These are phyloP conservation scores for Sistotremastrum suecicum DNA, from an alignment of 768 basidiomycete genomes.

Conservation along the genomic window DNA sequence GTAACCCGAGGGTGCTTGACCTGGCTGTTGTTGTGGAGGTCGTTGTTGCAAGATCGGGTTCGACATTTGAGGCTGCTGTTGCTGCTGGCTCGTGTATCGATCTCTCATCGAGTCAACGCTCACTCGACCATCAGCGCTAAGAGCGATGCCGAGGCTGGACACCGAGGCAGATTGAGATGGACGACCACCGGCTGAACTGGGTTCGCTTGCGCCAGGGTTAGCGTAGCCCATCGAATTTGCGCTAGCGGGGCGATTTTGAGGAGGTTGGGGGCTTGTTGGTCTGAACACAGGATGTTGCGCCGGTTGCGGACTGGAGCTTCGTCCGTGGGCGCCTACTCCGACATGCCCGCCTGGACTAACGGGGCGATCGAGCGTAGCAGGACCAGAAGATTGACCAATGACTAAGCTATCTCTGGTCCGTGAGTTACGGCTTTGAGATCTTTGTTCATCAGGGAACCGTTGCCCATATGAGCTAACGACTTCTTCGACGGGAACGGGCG, in stretches of 20 bases:
- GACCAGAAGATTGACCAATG: constrained; percentile 16
- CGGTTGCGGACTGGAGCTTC: constrained; percentile 49
- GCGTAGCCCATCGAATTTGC: constrained; percentile 3
- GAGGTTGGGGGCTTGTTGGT: constrained; percentile 1
- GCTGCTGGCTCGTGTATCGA: constrained; percentile 18
- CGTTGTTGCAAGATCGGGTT: constrained; percentile 5
- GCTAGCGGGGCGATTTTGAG: constrained; percentile 8
- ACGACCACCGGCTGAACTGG: constrained; percentile 23
- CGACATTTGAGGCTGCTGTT: constrained; percentile 12
- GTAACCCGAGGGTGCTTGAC: constrained; percentile 8
- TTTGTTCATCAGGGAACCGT: constrained; percentile 75
- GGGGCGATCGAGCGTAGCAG: constrained; percentile 27
- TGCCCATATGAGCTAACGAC: constrained; percentile 69
- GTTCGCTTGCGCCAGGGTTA: constrained; percentile 36
- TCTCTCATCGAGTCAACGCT: constrained; percentile 69
- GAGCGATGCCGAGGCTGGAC: constrained; percentile 48
- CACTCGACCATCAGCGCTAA: constrained; percentile 72
- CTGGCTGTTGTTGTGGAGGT: constrained; percentile 11
- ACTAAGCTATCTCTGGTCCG: constrained; percentile 20
- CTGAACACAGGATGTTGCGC: neutral
- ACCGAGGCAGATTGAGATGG: constrained; percentile 10
- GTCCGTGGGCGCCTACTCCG: constrained; percentile 69
- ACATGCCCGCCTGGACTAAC: constrained; percentile 54
- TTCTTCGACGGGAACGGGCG: constrained; percentile 50
- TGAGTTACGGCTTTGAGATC: constrained; percentile 30